Conservation (phyloP, 1,284 basidiomycete genomes). For the Lentinula novae-zelandiae region DNA sequence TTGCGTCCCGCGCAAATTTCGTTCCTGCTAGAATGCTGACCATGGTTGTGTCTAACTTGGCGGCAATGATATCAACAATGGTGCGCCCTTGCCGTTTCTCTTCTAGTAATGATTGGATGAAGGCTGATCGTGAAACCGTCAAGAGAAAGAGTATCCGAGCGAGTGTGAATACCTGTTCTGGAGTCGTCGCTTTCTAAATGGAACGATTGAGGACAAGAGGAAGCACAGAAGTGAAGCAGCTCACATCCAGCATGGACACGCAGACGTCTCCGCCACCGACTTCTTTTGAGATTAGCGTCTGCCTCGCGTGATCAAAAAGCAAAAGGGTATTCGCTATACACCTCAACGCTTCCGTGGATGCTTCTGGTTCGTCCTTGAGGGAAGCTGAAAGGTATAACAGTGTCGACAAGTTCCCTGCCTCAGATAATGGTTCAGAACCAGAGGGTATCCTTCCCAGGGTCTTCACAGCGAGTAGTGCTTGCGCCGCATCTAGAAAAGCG, state of each 20-base stretch:
- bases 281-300: constrained; percentile 49
- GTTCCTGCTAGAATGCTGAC: constrained; percentile 43
- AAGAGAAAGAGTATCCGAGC: constrained; percentile 74
- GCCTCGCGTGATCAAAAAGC: constrained; percentile 59
- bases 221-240: constrained; percentile 18
- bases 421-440: constrained; percentile 64
- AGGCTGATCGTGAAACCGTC: constrained; percentile 50
- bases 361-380: constrained; percentile 56
- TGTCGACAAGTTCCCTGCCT: constrained; percentile 46
- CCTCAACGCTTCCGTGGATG: constrained; percentile 65
- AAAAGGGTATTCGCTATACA: constrained; percentile 75
- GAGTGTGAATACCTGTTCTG: constrained; percentile 68
- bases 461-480: constrained; percentile 72
- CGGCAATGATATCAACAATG: constrained; percentile 55
- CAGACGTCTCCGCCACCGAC: constrained; percentile 61
- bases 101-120: constrained; percentile 59
- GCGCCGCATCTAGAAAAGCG: constrained; percentile 47
- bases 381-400: constrained; percentile 47
- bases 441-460: constrained; percentile 68
- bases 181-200: constrained; percentile 53
- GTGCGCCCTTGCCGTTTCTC: constrained; percentile 50
- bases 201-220: neutral
- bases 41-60: constrained; percentile 53
- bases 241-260: constrained; percentile 59
- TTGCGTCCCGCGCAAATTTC: constrained; percentile 63